Conservation (phyloP, 2,329 filamentous ascomycete species). For the Aspergillus pseudonomiae region DNA sequence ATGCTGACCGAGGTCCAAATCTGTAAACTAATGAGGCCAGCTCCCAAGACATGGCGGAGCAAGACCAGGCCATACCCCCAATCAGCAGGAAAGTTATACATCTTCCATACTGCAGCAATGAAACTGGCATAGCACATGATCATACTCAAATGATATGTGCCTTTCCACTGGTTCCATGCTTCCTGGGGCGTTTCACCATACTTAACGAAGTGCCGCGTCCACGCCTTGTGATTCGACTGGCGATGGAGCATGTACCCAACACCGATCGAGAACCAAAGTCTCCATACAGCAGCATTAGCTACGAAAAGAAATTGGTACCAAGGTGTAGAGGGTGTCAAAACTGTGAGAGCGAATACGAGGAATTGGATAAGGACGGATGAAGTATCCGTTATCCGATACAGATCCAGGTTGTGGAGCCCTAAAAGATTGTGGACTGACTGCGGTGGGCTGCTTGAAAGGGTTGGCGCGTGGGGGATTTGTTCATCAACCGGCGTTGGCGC, state of each 20-base stretch:
- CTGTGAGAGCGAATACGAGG: conserved; percentile 73
- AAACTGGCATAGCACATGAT: conserved; percentile 88
- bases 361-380: conserved; percentile 75
- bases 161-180: conserved; percentile 98
- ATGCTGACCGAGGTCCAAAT: conserved; percentile 92
- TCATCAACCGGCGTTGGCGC: conserved; percentile 40
- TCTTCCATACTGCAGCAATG: conserved; percentile 90
- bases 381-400: conserved; percentile 84
- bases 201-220: conserved; percentile 97
- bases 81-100: conserved; percentile 84
- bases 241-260: conserved; percentile 81
- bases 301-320: conserved; percentile 79
- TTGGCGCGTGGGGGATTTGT: conserved; percentile 40
- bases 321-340: conserved; percentile 76
- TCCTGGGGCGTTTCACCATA: conserved; percentile 88
- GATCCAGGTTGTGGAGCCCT: conserved; percentile 80
- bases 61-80: conserved; percentile 86
- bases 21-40: conserved; percentile 79
- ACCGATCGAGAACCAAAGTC: conserved; percentile 88
- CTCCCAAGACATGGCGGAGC: conserved; percentile 83
- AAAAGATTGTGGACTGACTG: conserved; percentile 79
- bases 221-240: conserved; percentile 88
- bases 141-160: conserved; percentile 90
- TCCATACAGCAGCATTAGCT: conserved; percentile 77
- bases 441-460: conserved; percentile 56